Percentiles rank a stretch among this genome's conserved stretches.
These are phyloP conservation scores for Rhizoctonia solani DNA, from an alignment of 1,284 basidiomycete genomes.

Conservation along the genomic window DNA sequence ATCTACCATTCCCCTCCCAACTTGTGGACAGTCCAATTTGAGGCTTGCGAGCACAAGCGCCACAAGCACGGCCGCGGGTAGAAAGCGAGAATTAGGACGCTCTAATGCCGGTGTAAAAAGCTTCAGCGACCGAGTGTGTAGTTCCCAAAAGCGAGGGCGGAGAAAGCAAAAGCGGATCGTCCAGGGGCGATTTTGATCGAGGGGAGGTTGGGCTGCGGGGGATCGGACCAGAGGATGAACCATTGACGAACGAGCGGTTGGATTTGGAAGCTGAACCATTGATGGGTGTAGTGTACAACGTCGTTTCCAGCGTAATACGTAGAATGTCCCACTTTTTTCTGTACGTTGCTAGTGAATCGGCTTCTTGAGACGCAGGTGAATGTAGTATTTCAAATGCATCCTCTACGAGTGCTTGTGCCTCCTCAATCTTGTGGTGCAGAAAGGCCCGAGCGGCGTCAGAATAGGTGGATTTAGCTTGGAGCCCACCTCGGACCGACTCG, in stretches of 20 bases:
- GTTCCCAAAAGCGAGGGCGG: constrained; percentile 60
- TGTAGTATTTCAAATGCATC: constrained; percentile 67
- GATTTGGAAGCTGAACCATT: constrained; percentile 42
- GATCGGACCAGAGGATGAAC: too few relatives aligned
- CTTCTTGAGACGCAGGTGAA: constrained; percentile 49
- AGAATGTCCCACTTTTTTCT: constrained; percentile 82
- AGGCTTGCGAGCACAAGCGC: constrained; percentile 70
- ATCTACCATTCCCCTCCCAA: constrained; percentile 67
- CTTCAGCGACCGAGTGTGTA: constrained; percentile 64
- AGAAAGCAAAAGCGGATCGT: constrained; percentile 54
- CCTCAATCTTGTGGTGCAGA: constrained; percentile 65
- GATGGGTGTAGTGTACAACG: constrained; percentile 62
- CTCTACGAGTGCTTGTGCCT: constrained; percentile 64
- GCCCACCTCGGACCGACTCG: constrained; percentile 6
- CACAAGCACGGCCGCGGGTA: constrained; percentile 68
- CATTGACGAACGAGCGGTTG: too few relatives aligned
- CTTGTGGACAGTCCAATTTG: constrained; percentile 62
- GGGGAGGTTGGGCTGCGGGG: constrained; percentile 14
- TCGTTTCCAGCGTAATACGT: constrained; percentile 76
- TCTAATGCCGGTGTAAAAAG: constrained; percentile 61
- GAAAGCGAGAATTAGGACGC: constrained; percentile 48
- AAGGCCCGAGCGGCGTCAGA: constrained; percentile 74
- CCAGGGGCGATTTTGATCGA: constrained; percentile 13
- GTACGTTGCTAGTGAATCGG: constrained; percentile 56
- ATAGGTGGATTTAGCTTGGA: constrained; percentile 67